These are phyloP conservation scores for Penicillium bovifimosum DNA, from an alignment of 495 filamentous ascomycete species.

Conservation along the genomic window DNA sequence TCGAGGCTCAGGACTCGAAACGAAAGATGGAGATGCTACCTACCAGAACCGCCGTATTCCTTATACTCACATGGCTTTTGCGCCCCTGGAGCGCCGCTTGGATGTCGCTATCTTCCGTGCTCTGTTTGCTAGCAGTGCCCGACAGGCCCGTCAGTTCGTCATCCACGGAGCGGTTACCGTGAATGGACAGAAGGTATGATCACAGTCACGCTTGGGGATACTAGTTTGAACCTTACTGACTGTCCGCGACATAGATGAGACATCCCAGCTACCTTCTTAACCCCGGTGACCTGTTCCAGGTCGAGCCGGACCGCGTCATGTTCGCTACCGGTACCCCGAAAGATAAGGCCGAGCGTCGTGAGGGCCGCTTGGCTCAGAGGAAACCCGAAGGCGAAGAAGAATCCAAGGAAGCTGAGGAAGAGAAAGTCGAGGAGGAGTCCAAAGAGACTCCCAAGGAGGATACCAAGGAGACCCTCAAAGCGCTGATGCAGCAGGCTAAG, in stretches of 20 bases:
- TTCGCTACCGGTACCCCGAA: constrained; percentile 77
- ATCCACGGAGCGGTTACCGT: constrained; percentile 90
- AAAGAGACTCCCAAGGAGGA: constrained; percentile 24
- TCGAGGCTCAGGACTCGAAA: constrained; percentile 67
- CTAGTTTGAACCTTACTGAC: constrained; percentile 3
- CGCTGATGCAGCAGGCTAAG: constrained; percentile 51
- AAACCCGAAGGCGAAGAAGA: constrained; percentile 22
- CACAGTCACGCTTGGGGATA: not conserved
- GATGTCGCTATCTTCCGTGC: constrained; percentile 90
- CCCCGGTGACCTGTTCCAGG: constrained; percentile 96
- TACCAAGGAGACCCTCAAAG: constrained; percentile 42
- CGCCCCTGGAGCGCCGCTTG: constrained; percentile 80
- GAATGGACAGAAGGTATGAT: constrained; percentile 83
- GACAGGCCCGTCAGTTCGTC: constrained; percentile 91
- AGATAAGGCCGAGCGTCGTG: constrained; percentile 41
- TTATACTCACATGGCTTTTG: constrained; percentile 90
- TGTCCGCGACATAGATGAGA: constrained; percentile 58
- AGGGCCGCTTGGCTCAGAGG: constrained; percentile 25
- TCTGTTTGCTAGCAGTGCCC: constrained; percentile 88
- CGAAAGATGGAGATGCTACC: not conserved
- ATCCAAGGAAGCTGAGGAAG: constrained; percentile 22
- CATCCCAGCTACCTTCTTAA: constrained; percentile 94
- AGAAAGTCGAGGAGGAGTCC: constrained; percentile 18
- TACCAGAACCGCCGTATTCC: constrained; percentile 48
- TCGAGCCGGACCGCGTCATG: constrained; percentile 81